These are phyloP conservation scores for Vigna reflexopilosa DNA, from an alignment of 306 rosid species.

Conservation along the genomic window DNA sequence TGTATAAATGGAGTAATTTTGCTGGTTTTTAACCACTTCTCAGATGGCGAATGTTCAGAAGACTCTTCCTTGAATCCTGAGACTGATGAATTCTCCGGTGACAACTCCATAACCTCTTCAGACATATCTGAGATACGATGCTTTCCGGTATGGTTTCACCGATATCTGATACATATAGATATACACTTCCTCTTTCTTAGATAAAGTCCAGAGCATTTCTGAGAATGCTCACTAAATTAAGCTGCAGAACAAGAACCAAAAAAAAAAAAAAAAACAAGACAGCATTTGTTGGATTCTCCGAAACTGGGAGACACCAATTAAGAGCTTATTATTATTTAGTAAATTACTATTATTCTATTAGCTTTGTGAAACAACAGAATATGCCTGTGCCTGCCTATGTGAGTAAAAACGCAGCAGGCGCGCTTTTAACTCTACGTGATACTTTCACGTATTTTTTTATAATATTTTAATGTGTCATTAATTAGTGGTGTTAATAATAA, in stretches of 20 bases:
- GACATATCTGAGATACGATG: conserved; percentile 29
- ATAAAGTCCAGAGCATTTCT: not conserved
- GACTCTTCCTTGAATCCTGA: conserved; percentile 47
- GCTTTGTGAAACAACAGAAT: not conserved
- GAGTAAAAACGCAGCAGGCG: not conserved
- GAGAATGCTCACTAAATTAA: not conserved
- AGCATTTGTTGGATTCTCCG: conserved; percentile 54
- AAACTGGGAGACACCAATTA: conserved; percentile 21
- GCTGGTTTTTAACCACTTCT: conserved; percentile 48
- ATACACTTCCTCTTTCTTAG: no score
- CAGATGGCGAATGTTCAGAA: conserved; percentile 48
- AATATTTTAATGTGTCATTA: no score
- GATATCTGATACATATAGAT: conserved; percentile 41
- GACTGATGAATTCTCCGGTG: conserved; percentile 45
- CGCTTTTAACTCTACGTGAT: not conserved
- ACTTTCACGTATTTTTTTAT: no score
- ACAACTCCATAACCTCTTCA: conserved; percentile 36
- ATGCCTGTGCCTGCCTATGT: not conserved
- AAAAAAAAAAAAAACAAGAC: conserved; percentile 34
- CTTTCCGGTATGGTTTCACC: conserved; percentile 36
- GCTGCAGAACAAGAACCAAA: conserved; percentile 3
- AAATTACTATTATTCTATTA: not conserved
- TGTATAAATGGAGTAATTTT: conserved; percentile 50
- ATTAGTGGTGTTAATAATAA: no score
- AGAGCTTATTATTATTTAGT: not conserved